Conservation (phyloP, 1,139 yeast genomes). For the Saccharomycopsis phalli region DNA sequence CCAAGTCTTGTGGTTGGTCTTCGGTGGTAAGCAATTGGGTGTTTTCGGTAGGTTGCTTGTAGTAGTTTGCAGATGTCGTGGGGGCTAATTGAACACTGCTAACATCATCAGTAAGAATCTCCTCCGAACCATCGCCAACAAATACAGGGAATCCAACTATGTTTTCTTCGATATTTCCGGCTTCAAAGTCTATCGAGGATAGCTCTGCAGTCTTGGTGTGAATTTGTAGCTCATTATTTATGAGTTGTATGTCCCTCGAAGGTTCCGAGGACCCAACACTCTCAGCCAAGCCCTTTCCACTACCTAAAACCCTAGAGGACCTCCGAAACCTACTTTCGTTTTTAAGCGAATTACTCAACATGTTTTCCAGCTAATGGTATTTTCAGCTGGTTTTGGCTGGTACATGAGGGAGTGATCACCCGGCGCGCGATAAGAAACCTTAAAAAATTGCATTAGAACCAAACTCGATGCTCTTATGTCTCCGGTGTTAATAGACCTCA, state of each 20-base stretch:
- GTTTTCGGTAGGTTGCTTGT: slow-evolving; percentile 1
- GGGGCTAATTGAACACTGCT: too few relatives aligned
- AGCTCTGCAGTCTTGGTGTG: slow-evolving; percentile 19
- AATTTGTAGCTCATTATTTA: slow-evolving; percentile 16
- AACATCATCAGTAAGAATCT: slow-evolving; percentile 9
- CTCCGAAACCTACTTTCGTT: not conserved
- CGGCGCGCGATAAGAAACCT: slow-evolving; percentile 3
- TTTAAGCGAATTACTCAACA: not conserved
- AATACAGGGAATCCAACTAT: not conserved
- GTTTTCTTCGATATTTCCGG: not conserved
- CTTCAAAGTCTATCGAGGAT: slow-evolving; percentile 15
- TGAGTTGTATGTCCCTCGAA: slow-evolving; percentile 4
- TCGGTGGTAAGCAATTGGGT: slow-evolving; percentile 6
- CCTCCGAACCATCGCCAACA: not conserved
- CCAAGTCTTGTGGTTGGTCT: slow-evolving; percentile 17
- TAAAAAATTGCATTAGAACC: too few relatives aligned
- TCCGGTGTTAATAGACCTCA: slow-evolving; percentile 58
- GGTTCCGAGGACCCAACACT: slow-evolving; percentile 1
- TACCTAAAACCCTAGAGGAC: slow-evolving; percentile 4
- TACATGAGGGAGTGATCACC: not conserved
- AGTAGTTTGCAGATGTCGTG: not conserved
- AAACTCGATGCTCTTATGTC: not conserved
- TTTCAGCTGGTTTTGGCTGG: not conserved
- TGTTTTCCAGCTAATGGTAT: not conserved
- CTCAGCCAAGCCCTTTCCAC: too few relatives aligned